These are phyloP conservation scores for Herpotrichia juniperi DNA, from an alignment of 2,329 filamentous ascomycete genomes.

Conservation along the genomic window DNA sequence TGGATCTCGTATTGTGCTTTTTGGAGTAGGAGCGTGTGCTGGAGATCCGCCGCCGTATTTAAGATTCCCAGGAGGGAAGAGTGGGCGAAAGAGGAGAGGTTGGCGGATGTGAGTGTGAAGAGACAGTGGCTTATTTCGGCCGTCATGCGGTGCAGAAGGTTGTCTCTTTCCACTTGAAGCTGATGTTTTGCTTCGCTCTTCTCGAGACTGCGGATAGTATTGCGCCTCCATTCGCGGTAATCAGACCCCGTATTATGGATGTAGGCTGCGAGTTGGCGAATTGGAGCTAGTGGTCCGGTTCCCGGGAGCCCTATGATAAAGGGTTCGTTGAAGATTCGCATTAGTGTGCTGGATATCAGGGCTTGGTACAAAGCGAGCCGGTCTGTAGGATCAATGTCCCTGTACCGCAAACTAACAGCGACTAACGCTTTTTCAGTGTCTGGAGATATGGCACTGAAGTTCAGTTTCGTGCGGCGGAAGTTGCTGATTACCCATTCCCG, in stretches of 20 bases:
- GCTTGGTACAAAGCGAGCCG: slow-evolving; percentile 42
- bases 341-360: slow-evolving; percentile 29
- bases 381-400: slow-evolving; percentile 19
- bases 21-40: slow-evolving; percentile 34
- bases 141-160: slow-evolving; percentile 23
- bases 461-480: slow-evolving; percentile 67
- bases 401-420: slow-evolving; percentile 23
- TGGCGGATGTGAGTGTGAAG: slow-evolving; percentile 28
- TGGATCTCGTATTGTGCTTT: slow-evolving; percentile 35
- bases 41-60: slow-evolving; percentile 29
- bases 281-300: slow-evolving; percentile 20
- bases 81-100: slow-evolving; percentile 21
- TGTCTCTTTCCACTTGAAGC: slow-evolving; percentile 18
- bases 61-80: slow-evolving; percentile 28
- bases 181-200: slow-evolving; percentile 14
- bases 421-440: slow-evolving; percentile 23
- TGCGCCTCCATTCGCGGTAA: slow-evolving; percentile 35
- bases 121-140: slow-evolving; percentile 28
- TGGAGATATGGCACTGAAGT: slow-evolving; percentile 20
- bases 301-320: slow-evolving; percentile 33
- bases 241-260: slow-evolving; percentile 23
- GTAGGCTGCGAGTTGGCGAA: slow-evolving; percentile 24
- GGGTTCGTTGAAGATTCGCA: slow-evolving; percentile 35
- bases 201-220: slow-evolving; percentile 34
- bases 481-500: slow-evolving; percentile 78